Conservation (phyloP, 164 flowering plant genomes). For the Hamamelis virginiana region DNA sequence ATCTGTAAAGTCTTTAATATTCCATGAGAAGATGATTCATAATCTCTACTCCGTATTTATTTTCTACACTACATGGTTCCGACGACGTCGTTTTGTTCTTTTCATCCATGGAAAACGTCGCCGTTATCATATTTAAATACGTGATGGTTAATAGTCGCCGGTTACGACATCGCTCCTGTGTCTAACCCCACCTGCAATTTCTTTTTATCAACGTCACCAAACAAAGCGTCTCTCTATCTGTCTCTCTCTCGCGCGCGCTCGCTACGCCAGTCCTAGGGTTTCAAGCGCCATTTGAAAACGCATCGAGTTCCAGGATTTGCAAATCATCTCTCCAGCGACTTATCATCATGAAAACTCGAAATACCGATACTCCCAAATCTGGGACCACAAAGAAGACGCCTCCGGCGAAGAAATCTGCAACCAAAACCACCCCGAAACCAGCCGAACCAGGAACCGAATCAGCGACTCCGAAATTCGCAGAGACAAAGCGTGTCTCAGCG, state of each 20-base stretch:
- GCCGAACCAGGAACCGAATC: constrained; percentile 4
- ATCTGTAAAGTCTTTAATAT: no score
- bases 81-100: no score
- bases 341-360: constrained; percentile 39
- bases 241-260: neutral
- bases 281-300: neutral
- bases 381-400: constrained; percentile 35
- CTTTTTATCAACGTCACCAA: no score
- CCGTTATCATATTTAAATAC: no score
- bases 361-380: constrained; percentile 31
- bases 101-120: no score
- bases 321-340: neutral
- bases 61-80: no score
- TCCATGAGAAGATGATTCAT: no score
- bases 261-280: neutral
- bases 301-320: neutral
- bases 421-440: constrained; percentile 16
- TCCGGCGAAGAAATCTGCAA: constrained; percentile 33
- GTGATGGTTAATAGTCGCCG: no score
- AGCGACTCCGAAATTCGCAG: constrained; percentile 12
- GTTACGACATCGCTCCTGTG: no score
- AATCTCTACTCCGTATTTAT: no score
- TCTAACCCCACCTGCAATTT: no score
- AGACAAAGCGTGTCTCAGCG: constrained; percentile 18
- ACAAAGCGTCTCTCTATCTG: no score